phyloP scores from a whole-genome alignment of 495 filamentous ascomycete species.

The Cercophora sp. region DNA sequence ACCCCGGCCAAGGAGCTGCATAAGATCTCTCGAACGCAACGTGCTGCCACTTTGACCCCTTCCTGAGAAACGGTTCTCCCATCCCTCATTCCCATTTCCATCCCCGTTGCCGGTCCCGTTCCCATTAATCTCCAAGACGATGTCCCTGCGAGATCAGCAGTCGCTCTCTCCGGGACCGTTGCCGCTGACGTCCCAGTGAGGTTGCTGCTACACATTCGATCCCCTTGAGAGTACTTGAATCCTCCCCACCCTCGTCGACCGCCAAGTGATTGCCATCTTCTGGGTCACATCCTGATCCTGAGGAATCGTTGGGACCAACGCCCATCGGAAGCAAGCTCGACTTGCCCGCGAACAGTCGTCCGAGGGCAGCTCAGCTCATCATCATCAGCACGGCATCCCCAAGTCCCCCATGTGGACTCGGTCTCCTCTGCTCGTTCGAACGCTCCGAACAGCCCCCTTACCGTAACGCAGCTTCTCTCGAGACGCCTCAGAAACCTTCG shows the following conservation, averaged over 20 bases:
- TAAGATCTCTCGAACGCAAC: constrained; percentile 15
- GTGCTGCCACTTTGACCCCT: constrained; percentile 9
- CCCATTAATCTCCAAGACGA: not conserved
- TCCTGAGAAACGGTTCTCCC: constrained; percentile 1
- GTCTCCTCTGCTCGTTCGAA: too few relatives aligned
- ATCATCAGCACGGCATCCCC: too few relatives aligned
- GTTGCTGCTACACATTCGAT: not conserved
- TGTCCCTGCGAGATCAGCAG: constrained; percentile 5
- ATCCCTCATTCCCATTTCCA: too few relatives aligned
- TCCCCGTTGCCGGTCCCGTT: not conserved
- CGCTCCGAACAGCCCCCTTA: too few relatives aligned
- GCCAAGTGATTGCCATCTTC: constrained; percentile 13
- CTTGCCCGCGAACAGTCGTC: too few relatives aligned
- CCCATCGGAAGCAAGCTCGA: not conserved
- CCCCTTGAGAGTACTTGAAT: constrained; percentile 7
- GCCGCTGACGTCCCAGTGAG: not conserved
- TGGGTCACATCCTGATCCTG: not conserved
- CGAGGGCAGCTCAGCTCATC: too few relatives aligned
- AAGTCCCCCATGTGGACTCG: too few relatives aligned
- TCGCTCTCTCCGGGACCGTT: constrained; percentile 1
- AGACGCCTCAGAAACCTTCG: too few relatives aligned
- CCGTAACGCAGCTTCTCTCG: too few relatives aligned
- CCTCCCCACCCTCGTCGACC: not conserved
- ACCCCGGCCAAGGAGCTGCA: constrained; percentile 18
- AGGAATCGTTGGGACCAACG: too few relatives aligned